Evolutionary conservation across 1,284 basidiomycete species (phyloP), one percentile per base, ranked within the genome.

Genomic region (Phlebopus sp.): DNA sequence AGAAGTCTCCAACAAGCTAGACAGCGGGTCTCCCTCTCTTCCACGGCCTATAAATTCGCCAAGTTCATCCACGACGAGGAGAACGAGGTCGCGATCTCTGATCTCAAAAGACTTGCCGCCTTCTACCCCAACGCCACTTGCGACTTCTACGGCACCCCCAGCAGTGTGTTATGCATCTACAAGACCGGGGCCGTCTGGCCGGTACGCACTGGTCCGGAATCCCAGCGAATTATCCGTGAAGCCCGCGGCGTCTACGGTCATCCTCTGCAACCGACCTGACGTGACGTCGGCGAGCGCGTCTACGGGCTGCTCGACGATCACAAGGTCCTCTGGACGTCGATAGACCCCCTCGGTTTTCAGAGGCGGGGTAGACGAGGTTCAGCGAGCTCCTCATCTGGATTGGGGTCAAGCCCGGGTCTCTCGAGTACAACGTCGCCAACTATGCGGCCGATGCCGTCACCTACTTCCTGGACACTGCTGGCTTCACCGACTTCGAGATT

Each of bases 261-360:
- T 8, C 27, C 27, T 29, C 27, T 2, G 2, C 6, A 14, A 18
- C 32, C n/a, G 40, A 3, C 60, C n/a, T 44, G 47, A 42, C 9
- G 1, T 14, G 10, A 44, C 1, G 2, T 48, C 9, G 47, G 47
- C 13, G 3, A 1, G n/a, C 9, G 8, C 18, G n/a, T 48, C 2
- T 25, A 4, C 11, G 8, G 39, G 3, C 18, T 32, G 9, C 14
- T 51, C 9, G 37, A 47, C 29, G 29, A 42, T 29, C 59, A 70
- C 44, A 55, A 69, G 14, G 58, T 72, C 36, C 64, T 61, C 44
- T 47, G 49, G 49, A 36, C 49, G 13, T 58, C 60, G 36, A 62
- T 67, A 17, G 67, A 71, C 47, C 66, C 62, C 2, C 30, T 61
- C 25, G 54, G 55, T 38, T 44, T 51, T 27, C 21, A 14, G 37